A percentile compares a stretch with the other conserved stretches of the same genome.
phyloP scores from a whole-genome alignment of 2,329 filamentous ascomycete genomes.

The Colletotrichum viniferum region DNA sequence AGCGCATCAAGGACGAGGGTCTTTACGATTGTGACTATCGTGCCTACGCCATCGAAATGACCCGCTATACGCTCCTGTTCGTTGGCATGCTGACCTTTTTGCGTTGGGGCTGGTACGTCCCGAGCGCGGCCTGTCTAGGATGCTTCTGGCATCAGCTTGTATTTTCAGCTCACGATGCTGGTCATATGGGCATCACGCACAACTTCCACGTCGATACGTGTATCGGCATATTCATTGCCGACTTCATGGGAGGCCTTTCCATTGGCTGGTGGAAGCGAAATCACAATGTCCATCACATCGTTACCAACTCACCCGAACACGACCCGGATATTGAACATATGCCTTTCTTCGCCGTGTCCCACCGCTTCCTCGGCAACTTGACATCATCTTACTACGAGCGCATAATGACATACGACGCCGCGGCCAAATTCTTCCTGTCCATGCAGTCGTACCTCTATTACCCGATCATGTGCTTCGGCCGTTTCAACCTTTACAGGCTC shows the following conservation, averaged over 20 bases:
- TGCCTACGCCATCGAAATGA: slow-evolving; percentile 76
- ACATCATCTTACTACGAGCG: slow-evolving; percentile 84
- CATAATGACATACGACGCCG: slow-evolving; percentile 76
- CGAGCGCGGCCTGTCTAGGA: slow-evolving; percentile 78
- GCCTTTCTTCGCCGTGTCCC: slow-evolving; percentile 86
- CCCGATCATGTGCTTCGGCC: slow-evolving; percentile 76
- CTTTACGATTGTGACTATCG: slow-evolving; percentile 86
- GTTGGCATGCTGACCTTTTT: slow-evolving; percentile 65
- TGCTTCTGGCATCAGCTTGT: slow-evolving; percentile 93
- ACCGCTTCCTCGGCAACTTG: slow-evolving; percentile 76
- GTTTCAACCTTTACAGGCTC: slow-evolving; percentile 85
- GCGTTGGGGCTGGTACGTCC: slow-evolving; percentile 66
- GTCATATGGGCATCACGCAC: slow-evolving; percentile 97
- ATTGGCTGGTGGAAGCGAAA: slow-evolving; percentile 97
- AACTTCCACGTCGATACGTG: slow-evolving; percentile 81
- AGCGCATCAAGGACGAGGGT: slow-evolving; percentile 73
- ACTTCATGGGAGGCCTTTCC: slow-evolving; percentile 87
- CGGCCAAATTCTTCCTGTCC: slow-evolving; percentile 72
- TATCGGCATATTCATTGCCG: slow-evolving; percentile 88
- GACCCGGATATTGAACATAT: slow-evolving; percentile 94
- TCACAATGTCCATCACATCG: slow-evolving; percentile 96
- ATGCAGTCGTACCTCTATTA: slow-evolving; percentile 86
- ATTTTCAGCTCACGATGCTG: slow-evolving; percentile 93
- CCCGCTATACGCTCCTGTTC: slow-evolving; percentile 75
- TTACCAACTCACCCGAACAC: slow-evolving; percentile 94